These are phyloP conservation scores for Fusarium scirpi DNA, from an alignment of 2,329 filamentous ascomycete genomes.

Conservation along the genomic window DNA sequence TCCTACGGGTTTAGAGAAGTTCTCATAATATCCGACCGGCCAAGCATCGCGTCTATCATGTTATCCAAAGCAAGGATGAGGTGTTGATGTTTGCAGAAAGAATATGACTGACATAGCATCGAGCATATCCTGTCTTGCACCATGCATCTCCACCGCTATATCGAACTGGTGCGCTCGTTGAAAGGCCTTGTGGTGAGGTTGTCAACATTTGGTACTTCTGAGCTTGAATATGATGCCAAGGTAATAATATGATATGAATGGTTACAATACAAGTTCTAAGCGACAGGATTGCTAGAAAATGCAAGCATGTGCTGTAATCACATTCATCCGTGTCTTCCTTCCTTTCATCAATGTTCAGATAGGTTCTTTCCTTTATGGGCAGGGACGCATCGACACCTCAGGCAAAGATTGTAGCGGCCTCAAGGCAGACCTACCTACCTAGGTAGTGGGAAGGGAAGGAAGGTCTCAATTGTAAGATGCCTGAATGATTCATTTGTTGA, in stretches of 20 bases:
- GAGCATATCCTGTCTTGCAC: background rate
- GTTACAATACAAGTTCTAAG: background rate
- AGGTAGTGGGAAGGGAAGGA: background rate
- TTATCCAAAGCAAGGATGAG: constrained; percentile 4
- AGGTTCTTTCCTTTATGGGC: background rate
- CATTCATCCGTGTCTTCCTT: constrained; percentile 1
- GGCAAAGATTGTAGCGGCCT: constrained; percentile 20
- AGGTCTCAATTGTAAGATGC: background rate
- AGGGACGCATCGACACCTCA: constrained; percentile 25
- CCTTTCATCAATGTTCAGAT: background rate
- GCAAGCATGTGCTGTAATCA: constrained; percentile 19
- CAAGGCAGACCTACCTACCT: background rate
- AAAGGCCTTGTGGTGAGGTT: constrained; percentile 17
- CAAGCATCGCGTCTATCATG: constrained; percentile 22
- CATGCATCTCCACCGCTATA: constrained; percentile 15
- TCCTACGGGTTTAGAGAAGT: constrained; percentile 4
- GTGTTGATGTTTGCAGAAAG: constrained; percentile 20
- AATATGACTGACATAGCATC: constrained; percentile 25
- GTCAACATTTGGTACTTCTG: background rate
- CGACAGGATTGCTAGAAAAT: background rate
- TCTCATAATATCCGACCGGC: background rate
- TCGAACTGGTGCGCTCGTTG: constrained; percentile 28
- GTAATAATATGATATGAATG: background rate
- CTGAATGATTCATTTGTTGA: background rate
- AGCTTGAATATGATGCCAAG: background rate